Percentiles rank a stretch among this genome's conserved stretches.
These are phyloP conservation scores for Xylaria sp. DNA, from an alignment of 2,329 filamentous ascomycete species.

Conservation along the genomic window DNA sequence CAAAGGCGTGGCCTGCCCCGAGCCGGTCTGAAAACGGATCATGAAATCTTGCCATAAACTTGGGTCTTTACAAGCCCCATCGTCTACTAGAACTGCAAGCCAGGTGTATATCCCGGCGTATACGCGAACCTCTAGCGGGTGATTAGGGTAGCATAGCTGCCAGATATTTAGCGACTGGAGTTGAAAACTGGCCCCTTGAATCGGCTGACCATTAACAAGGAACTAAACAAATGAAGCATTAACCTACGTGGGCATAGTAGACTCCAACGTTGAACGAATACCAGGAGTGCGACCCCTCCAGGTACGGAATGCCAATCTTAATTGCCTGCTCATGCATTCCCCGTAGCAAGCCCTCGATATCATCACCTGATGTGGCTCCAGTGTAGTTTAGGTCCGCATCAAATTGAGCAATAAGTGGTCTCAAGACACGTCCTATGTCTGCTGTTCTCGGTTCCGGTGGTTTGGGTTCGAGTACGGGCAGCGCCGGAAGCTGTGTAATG, in stretches of 20 bases:
- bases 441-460: slow-evolving; percentile 21
- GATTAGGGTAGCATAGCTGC: slow-evolving; percentile 30
- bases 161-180: slow-evolving; percentile 3
- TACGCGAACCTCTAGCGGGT: slow-evolving; percentile 44
- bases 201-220: background rate
- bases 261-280: slow-evolving; percentile 33
- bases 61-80: slow-evolving; percentile 39
- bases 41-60: slow-evolving; percentile 42
- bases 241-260: slow-evolving; percentile 29
- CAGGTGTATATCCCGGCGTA: slow-evolving; percentile 49
- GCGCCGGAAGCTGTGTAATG: slow-evolving; percentile 18
- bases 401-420: slow-evolving; percentile 29
- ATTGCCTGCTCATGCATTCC: slow-evolving; percentile 31
- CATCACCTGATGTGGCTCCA: slow-evolving; percentile 31
- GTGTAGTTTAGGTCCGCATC: slow-evolving; percentile 31
- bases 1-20: slow-evolving; percentile 38
- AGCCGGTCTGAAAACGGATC: slow-evolving; percentile 38
- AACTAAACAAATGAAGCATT: background rate
- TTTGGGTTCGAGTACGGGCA: slow-evolving; percentile 20
- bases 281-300: slow-evolving; percentile 28
- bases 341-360: slow-evolving; percentile 27
- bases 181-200: background rate
- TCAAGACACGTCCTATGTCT: slow-evolving; percentile 24
- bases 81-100: slow-evolving; percentile 47
- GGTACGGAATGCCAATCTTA: slow-evolving; percentile 31